Evolutionary conservation across 352 stramenopile species (phyloP), one percentile per base, ranked within the genome.

Genomic region (Globisporangium viniferum): DNA sequence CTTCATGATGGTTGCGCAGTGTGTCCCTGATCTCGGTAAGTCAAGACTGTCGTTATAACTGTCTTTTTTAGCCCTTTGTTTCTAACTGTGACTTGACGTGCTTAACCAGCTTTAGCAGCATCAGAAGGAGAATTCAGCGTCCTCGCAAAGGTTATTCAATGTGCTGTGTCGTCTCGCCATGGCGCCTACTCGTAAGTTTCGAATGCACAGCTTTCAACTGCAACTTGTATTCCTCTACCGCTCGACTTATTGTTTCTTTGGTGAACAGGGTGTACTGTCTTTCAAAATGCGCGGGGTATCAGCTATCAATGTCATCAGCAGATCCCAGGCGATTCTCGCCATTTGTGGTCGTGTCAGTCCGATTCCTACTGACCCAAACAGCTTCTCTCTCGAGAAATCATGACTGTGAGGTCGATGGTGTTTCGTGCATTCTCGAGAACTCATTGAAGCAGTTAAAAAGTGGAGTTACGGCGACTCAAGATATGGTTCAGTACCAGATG

Each of bases 1-100:
- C 24, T 90, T 88, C 68, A 75, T 88, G 72, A 78, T 90, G 76
- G 74, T 90, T 15, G 76, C 80, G 9, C 71, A 78, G 35, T 81
- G 70, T 41, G 78, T 85, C 56, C 75, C 79, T 41, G 66, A 79
- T 31, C 59, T 88, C 18, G 79, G 81, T 88, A 59, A 31, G 79
- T 77, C 33, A 27, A 24, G 48, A 15, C 22, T 33, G 15, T 5
- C 3, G 31, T 61, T 9, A 4, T 7, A 20, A 9, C 29, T 35
- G 27, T n/a, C 24, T 14, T 24, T n/a, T 58, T 35, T 12, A 22
- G 20, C n/a, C n/a, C 41, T 44, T 33, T 59, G 12, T 29, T 33
- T 20, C 20, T 57, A 27, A 33, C 61, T 41, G 67, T 73, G 29
- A 54, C 44, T 59, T 59, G 31, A 8, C 55, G 15, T 61, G 1